phyloP scores from a whole-genome alignment of 1,284 basidiomycete species.

The Xerocomus nothofagi region DNA sequence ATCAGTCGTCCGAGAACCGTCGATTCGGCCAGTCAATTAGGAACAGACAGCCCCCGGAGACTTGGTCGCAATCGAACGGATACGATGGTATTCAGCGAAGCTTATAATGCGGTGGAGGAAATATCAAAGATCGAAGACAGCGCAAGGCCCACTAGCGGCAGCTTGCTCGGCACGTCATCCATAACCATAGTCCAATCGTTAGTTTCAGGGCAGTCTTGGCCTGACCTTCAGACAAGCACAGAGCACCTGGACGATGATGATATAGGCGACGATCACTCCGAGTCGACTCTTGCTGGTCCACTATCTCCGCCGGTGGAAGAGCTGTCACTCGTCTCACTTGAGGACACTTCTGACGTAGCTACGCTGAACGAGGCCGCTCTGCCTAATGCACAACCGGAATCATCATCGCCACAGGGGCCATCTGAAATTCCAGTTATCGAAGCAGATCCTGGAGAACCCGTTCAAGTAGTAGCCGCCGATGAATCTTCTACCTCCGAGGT shows the following conservation, averaged over 20 bases:
- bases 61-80: constrained; percentile 66
- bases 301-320: constrained; percentile 34
- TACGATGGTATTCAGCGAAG: constrained; percentile 74
- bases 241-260: constrained; percentile 31
- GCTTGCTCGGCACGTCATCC: constrained; percentile 17
- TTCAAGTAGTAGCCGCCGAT: neutral
- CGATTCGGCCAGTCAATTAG: constrained; percentile 17
- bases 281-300: constrained; percentile 17
- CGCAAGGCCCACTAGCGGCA: neutral
- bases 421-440: constrained; percentile 9
- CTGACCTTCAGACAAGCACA: constrained; percentile 13
- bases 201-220: constrained; percentile 11
- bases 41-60: constrained; percentile 51
- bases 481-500: constrained; percentile 5
- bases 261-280: constrained; percentile 24
- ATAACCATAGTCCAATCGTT: constrained; percentile 11
- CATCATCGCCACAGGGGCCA: neutral
- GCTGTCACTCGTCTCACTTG: constrained; percentile 30
- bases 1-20: constrained; percentile 29
- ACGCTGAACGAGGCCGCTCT: neutral
- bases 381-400: constrained; percentile 1
- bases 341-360: constrained; percentile 15
- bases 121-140: constrained; percentile 36
- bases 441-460: constrained; percentile 11
- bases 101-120: constrained; percentile 43